phyloP scores from a whole-genome alignment of 371 early-diverging fungal species.

The Mortierella sp. region DNA sequence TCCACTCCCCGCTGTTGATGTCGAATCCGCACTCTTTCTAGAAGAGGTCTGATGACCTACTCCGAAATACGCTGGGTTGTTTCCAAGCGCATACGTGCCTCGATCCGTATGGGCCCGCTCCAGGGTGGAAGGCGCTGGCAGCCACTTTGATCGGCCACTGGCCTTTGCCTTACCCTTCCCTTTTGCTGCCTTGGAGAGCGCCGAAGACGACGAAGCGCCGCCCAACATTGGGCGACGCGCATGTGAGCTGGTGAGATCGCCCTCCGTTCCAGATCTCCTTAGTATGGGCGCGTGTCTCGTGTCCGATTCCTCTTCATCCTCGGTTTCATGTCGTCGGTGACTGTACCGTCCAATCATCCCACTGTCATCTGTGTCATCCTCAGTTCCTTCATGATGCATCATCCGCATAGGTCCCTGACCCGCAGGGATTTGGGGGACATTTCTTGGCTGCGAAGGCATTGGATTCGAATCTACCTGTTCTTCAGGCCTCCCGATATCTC shows the following conservation, averaged over 20 bases:
- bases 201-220: background rate
- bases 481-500: background rate
- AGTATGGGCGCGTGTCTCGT: too few relatives aligned
- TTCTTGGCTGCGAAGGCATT: slow-evolving; percentile 16
- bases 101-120: slow-evolving; percentile 38
- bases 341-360: slow-evolving; percentile 43
- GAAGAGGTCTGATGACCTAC: slow-evolving; percentile 6
- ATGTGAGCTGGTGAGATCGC: too few relatives aligned
- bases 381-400: slow-evolving; percentile 1
- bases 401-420: background rate
- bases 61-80: background rate
- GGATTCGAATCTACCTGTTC: slow-evolving; percentile 2
- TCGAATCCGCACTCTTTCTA: slow-evolving; percentile 25
- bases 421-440: slow-evolving; percentile 15
- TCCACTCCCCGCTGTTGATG: slow-evolving; percentile 21
- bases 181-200: slow-evolving; percentile 5
- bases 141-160: slow-evolving; percentile 15
- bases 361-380: slow-evolving; percentile 32
- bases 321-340: slow-evolving; percentile 6
- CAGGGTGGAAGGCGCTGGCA: slow-evolving; percentile 4
- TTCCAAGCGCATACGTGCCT: slow-evolving; percentile 3
- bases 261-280: too few relatives aligned
- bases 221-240: too few relatives aligned
- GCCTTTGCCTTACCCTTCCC: slow-evolving; percentile 24
- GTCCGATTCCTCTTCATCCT: slow-evolving; percentile 23